Evolutionary conservation across 2,329 filamentous ascomycete genomes (phyloP).

Genomic region (Cadophora sp.): DNA sequence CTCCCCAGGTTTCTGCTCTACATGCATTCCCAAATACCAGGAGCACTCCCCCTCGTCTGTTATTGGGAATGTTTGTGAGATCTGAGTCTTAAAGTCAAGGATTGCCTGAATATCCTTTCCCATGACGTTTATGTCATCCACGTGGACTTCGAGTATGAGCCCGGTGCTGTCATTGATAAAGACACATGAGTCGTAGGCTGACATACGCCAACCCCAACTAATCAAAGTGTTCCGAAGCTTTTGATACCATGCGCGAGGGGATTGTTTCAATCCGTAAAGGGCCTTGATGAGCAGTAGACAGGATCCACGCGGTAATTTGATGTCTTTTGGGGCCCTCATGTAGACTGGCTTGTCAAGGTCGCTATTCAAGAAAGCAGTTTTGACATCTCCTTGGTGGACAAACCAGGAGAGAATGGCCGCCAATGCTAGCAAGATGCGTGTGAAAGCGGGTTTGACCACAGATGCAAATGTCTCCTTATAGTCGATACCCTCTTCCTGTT

Average conservation of each 20-base stretch:
- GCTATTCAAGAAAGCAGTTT: background rate
- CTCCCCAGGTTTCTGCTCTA: too few relatives aligned
- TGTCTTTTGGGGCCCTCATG: background rate
- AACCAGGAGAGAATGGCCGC: background rate
- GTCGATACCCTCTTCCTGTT: background rate
- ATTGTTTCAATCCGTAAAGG: background rate
- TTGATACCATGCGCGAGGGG: background rate
- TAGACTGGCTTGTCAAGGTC: background rate
- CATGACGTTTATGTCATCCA: background rate
- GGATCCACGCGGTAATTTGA: background rate
- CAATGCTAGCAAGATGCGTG: background rate
- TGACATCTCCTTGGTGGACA: background rate
- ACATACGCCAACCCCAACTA: background rate
- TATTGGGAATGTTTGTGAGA: slow-evolving; percentile 31
- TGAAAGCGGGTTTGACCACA: background rate
- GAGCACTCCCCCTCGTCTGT: too few relatives aligned
- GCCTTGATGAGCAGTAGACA: background rate
- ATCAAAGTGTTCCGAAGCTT: background rate
- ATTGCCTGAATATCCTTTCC: background rate
- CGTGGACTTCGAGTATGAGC: background rate
- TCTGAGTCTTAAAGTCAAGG: too few relatives aligned
- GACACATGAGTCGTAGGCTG: background rate
- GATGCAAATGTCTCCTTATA: background rate
- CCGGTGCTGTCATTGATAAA: background rate
- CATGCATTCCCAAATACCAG: too few relatives aligned